Evolutionary conservation across 257 asterid species (phyloP), one percentile per base, ranked within the genome.

Genomic region (Craterostigma plantagineum): DNA sequence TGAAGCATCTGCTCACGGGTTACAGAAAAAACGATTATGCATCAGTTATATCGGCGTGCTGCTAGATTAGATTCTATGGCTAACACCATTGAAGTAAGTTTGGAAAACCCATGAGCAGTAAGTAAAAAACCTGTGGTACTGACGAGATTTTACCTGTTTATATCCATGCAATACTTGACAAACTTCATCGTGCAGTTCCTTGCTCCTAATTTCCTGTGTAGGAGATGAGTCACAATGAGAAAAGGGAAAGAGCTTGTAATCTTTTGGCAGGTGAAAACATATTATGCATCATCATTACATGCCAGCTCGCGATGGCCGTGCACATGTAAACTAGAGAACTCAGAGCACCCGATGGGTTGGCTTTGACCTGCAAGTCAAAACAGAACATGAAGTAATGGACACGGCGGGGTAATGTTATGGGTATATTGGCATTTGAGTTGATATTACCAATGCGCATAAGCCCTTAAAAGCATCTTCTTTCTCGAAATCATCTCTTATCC

Each of bases 261-360:
- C 6, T 2, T 23, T 23, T 23, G 23, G 9, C 34, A 16, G 23
- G 9, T 16, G 50, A 34, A 48, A 18, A 49, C 23, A 43, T 18
- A 34, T 48, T 23, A 23, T 6, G 30, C 30, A 23, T 23, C 30
- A 23, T 23, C 30, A 23, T 77, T 68, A 80, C 96, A 60, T 90
- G 84, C 99, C 99, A 90, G 75, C 99, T 87, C 45, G 96, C 92
- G 55, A 90, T 69, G 44, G 99, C 96, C 73, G 63, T 68, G 68
- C 87, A 79, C 71, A 90, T 58, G 68, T 65, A 77, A 60, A 60
- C 79, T 7, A 90, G 80, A 37, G 90, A 80, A 64, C 59, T 77
- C 56, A 84, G 58, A 62, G 90, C 95, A 53, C 93, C 95, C 2
- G 93, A 49, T 43, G 97, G 97, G 66, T 87, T 82, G 57, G 85